Conservation (phyloP, 805 yeast genomes). For the Sugiyamaella marilandica region DNA sequence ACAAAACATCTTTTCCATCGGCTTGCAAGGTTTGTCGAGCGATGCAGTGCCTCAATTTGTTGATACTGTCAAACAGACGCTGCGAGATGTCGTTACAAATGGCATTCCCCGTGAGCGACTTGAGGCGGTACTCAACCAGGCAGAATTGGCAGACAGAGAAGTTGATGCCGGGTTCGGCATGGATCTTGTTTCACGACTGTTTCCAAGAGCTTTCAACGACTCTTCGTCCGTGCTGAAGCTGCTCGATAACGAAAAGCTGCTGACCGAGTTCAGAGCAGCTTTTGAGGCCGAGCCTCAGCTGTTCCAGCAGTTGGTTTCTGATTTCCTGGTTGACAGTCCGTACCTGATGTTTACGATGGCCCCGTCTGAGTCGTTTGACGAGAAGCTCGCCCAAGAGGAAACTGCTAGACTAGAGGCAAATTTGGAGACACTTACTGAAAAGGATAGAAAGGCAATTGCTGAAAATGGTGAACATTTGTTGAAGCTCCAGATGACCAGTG, state of each 20-base stretch:
- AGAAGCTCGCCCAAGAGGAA: slow-evolving; percentile 53
- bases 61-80: slow-evolving; percentile 41
- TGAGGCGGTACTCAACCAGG: slow-evolving; percentile 83
- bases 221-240: slow-evolving; percentile 65
- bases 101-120: slow-evolving; percentile 56
- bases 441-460: slow-evolving; percentile 54
- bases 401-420: slow-evolving; percentile 42
- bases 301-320: slow-evolving; percentile 55
- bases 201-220: slow-evolving; percentile 83
- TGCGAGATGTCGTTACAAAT: slow-evolving; percentile 40
- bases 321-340: slow-evolving; percentile 50
- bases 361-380: slow-evolving; percentile 58
- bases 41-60: slow-evolving; percentile 47
- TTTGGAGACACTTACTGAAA: slow-evolving; percentile 42
- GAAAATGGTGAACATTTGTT: slow-evolving; percentile 57
- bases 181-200: slow-evolving; percentile 61
- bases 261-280: slow-evolving; percentile 58
- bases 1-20: slow-evolving; percentile 72
- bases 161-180: slow-evolving; percentile 90
- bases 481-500: slow-evolving; percentile 59
- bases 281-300: slow-evolving; percentile 50
- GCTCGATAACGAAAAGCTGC: slow-evolving; percentile 58
- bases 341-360: slow-evolving; percentile 69
- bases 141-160: slow-evolving; percentile 77
- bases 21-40: slow-evolving; percentile 66